Evolutionary conservation across 2,329 filamentous ascomycete species (phyloP), one percentile per base, ranked within the genome.

Genomic region (Microsporum canis): DNA sequence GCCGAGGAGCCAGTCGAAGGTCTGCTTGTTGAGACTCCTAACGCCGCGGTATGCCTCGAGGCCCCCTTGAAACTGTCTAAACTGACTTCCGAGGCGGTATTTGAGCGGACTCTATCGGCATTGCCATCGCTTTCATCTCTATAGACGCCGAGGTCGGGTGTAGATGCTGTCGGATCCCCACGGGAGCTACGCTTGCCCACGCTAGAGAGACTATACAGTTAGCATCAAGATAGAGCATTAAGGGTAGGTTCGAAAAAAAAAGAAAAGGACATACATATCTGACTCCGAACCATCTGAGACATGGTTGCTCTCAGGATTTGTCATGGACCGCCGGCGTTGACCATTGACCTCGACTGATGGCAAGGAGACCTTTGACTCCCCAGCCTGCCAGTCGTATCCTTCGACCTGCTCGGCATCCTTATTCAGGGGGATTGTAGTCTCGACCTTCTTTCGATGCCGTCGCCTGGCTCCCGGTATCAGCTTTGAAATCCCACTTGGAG

Each of bases 1-100:
- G 88, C 87, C 7, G 89, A 91, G n/a, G 63, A 63, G 31, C 60
- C 51, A 27, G n/a, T 38, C 1, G 39, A 33, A 5, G 27, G 23
- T 17, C 38, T 59, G 31, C 41, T 31, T 34, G 39, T 14, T 5
- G 57, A 45, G 49, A 31, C 47, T n/a, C 57, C 61, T 5, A 58
- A 27, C 14, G 63, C 49, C 5, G 63, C 17, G 17, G 55, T 10
- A 53, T 38, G 23, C 12, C 34, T 61, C n/a, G 43, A 29, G 14
- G 55, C 17, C 7, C 43, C 29, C n/a, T 34, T 43, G 7, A 57
- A 33, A 29, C 31, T 45, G 43, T 61, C 59, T 1, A 51, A 57
- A 29, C 29, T 43, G 41, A n/a, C 27, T 31, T 55, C 59, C 10
- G 47, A 56, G 17, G 8, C 41, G 2, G 59, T 34, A 2, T 31